Conservation (phyloP, 352 stramenopile genomes). For the Phytophthora capsici region DNA sequence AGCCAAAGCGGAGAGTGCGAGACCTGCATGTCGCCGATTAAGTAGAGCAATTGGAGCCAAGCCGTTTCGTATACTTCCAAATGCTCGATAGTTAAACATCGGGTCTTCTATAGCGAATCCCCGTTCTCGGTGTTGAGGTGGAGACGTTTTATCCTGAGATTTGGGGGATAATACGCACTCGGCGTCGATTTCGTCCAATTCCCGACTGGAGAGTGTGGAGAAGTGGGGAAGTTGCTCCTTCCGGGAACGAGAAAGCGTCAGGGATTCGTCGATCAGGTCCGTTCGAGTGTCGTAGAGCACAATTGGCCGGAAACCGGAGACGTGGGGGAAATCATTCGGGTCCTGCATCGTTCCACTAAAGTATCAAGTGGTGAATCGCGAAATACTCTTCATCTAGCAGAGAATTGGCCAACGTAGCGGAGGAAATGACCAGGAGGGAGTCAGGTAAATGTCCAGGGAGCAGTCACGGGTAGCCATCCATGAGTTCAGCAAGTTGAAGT, state of each 20-base stretch:
- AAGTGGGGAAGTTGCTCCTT: conserved; percentile 29
- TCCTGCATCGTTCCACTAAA: conserved; percentile 23
- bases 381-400: conserved; percentile 8
- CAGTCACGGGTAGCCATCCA: too few species aligned
- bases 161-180: conserved; percentile 2
- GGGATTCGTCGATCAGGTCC: conserved; percentile 31
- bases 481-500: conserved; percentile 28
- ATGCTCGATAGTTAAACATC: conserved; percentile 59
- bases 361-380: background rate
- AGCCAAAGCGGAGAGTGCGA: conserved; percentile 43
- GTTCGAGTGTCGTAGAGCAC: conserved; percentile 30
- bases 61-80: conserved; percentile 52
- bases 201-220: conserved; percentile 23
- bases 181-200: conserved; percentile 39
- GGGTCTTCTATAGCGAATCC: conserved; percentile 32
- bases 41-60: conserved; percentile 45
- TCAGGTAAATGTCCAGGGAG: too few species aligned
- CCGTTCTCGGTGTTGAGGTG: conserved; percentile 12
- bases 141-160: conserved; percentile 1
- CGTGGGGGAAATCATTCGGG: conserved; percentile 9
- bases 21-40: conserved; percentile 42
- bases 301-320: conserved; percentile 31
- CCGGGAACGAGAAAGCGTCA: conserved; percentile 32
- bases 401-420: conserved; percentile 9
- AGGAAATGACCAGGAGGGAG: conserved; percentile 1